Evolutionary conservation across 345 rosid genomes (phyloP).

Genomic region (Turnera subulata): DNA sequence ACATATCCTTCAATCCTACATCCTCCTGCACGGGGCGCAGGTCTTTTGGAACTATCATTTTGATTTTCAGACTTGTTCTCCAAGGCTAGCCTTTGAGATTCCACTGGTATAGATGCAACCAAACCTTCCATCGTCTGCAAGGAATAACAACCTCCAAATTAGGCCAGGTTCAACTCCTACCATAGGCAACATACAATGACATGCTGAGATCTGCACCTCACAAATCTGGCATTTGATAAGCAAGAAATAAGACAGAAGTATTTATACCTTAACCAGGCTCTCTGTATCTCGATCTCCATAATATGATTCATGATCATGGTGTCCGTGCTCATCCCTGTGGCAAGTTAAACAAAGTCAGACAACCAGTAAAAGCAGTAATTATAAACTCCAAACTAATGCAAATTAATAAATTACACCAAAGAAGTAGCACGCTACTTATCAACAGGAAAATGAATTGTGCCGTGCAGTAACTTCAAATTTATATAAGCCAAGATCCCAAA

Average conservation of each 20-base stretch:
- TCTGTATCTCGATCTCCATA: slow-evolving; percentile 99
- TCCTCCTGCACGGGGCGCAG: slow-evolving; percentile 88
- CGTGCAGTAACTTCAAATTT: too few species aligned
- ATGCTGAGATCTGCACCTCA: slow-evolving; percentile 3
- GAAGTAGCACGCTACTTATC: too few species aligned
- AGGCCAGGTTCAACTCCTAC: slow-evolving; percentile 1
- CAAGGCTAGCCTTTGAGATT: slow-evolving; percentile 48
- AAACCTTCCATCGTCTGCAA: slow-evolving; percentile 67
- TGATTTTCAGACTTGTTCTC: slow-evolving; percentile 47
- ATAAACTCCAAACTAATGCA: neutral
- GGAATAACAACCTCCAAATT: slow-evolving; percentile 16
- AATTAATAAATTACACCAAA: neutral
- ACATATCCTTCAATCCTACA: slow-evolving; percentile 97
- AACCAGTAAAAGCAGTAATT: slow-evolving; percentile 1
- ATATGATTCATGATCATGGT: slow-evolving; percentile 95
- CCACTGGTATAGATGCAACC: slow-evolving; percentile 61
- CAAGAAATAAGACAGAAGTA: slow-evolving; percentile 1
- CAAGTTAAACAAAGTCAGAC: slow-evolving; percentile 1
- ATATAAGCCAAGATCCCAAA: too few species aligned
- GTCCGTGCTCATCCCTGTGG: slow-evolving; percentile 79
- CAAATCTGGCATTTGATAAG: neutral
- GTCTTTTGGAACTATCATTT: slow-evolving; percentile 44
- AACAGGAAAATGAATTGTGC: too few species aligned
- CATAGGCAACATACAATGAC: neutral
- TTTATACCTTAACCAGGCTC: slow-evolving; percentile 72